These are phyloP conservation scores for Pelargonium citronellum DNA, from an alignment of 441 rosid species.

Conservation along the genomic window DNA sequence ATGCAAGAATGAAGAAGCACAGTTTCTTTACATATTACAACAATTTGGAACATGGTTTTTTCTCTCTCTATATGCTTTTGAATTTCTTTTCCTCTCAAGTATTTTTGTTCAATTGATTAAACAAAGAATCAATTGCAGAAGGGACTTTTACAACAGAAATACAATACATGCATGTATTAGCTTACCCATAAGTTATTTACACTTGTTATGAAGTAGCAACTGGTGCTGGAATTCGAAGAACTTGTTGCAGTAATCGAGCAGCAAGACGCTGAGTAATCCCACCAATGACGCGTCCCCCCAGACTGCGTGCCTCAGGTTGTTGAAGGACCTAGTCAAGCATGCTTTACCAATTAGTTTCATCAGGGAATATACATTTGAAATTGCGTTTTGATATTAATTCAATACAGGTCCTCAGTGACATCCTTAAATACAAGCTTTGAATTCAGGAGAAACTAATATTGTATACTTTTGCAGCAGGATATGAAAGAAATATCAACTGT, in stretches of 20 bases:
- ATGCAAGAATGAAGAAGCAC: background rate
- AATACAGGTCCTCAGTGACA: background rate
- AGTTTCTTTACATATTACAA: background rate
- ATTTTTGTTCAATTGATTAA: slow-evolving; percentile 14
- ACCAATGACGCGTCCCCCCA: slow-evolving; percentile 68
- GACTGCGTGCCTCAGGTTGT: slow-evolving; percentile 69
- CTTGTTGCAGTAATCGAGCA: slow-evolving; percentile 80
- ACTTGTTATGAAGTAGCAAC: slow-evolving; percentile 31
- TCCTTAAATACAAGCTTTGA: background rate
- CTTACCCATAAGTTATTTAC: slow-evolving; percentile 16
- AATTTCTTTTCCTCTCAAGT: background rate
- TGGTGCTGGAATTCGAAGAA: slow-evolving; percentile 51
- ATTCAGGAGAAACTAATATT: background rate
- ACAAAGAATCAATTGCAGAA: slow-evolving; percentile 21
- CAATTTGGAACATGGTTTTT: background rate
- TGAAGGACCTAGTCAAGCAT: slow-evolving; percentile 60
- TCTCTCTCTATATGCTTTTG: slow-evolving; percentile 6
- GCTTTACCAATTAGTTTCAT: slow-evolving; percentile 13
- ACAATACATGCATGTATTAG: background rate
- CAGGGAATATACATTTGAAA: background rate
- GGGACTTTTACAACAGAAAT: slow-evolving; percentile 2
- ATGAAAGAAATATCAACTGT: too few species aligned
- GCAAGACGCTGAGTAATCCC: slow-evolving; percentile 84
- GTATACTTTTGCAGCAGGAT: background rate
- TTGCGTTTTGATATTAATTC: background rate